Base-by-base conservation (phyloP, 2,329 filamentous ascomycete species). In the Penicillium sp. region DNA sequence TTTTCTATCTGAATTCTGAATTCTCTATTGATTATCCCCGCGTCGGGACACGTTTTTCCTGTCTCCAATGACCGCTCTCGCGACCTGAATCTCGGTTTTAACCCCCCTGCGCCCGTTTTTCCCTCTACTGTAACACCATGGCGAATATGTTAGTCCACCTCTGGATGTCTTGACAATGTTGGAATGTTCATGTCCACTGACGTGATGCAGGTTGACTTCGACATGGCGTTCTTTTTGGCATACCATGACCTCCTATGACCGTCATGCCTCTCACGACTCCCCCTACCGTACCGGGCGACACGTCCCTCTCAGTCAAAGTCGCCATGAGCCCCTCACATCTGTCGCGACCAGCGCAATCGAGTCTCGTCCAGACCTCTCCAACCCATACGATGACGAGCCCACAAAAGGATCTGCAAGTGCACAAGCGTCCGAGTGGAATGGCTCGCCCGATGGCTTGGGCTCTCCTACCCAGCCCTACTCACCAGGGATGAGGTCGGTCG, bases 171-270 rank as follows among this genome's bases (percentile, higher is more conserved):
- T 32, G 19, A 31, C 12, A 13, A 13, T 13, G 13, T 31, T 31
- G 6, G 29, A 42, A 42, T 37, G 12, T 52, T 35, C 26, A 39
- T 31, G 42, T 32, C 51, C 21, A 43, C 51, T 54, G 34, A 49
- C 45, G 10, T 53, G 42, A 46, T 49, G 37, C 59, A 84, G 84
- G 64, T 70, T 91, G 65, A 78, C 81, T 61, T 79, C 79, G 61
- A 82, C 85, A 71, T 86, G 93, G 72, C 86, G 86, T 72, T 87
- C 86, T 55, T 91, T 98, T 75, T 98, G 93, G 93, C 93, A 97
- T 77, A 82, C 86, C 61, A 93, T 86, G 79, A 85, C 81, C 67
- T 84, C 81, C 57, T 79, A 83, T 64, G 78, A 83, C 75, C 95
- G 93, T 55, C 82, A 98, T 75, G 95, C 93, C 57, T 85, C 83